A percentile compares a stretch with the other conserved stretches of the same genome.
Evolutionary conservation across 345 rosid genomes (phyloP).

Genomic region (Citrus mangshanensis): DNA sequence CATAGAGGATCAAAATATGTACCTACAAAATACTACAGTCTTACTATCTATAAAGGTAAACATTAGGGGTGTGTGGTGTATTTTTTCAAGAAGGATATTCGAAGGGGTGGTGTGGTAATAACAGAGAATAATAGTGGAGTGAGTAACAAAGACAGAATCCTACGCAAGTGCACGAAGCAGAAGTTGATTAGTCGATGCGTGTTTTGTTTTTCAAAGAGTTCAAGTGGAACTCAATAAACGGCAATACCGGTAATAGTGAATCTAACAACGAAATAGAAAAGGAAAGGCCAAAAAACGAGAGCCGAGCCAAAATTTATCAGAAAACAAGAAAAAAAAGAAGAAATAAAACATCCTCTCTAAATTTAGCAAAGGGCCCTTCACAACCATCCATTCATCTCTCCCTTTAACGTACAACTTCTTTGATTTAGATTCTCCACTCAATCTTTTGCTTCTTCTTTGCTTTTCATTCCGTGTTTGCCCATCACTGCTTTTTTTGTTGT

Average conservation of each 20-base stretch:
- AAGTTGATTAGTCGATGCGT: neutral
- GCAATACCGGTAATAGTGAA: constrained; percentile 30
- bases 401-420: constrained; percentile 3
- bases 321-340: neutral
- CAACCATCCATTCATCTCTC: constrained; percentile 42
- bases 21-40: too few species aligned
- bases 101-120: neutral
- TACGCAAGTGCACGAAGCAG: neutral
- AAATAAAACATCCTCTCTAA: constrained; percentile 8
- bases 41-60: too few species aligned
- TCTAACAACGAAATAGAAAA: neutral
- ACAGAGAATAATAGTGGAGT: neutral
- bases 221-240: constrained; percentile 16
- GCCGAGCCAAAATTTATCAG: neutral
- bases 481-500: constrained; percentile 3
- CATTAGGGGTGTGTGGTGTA: too few species aligned
- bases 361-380: constrained; percentile 22
- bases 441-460: constrained; percentile 10
- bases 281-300: constrained; percentile 6
- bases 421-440: neutral
- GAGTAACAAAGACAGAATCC: neutral
- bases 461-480: constrained; percentile 4
- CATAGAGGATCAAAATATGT: too few species aligned
- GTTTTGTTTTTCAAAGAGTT: neutral
- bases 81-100: neutral